Base-by-base conservation (phyloP, 495 filamentous ascomycete species). In the Terfezia claveryi region DNA sequence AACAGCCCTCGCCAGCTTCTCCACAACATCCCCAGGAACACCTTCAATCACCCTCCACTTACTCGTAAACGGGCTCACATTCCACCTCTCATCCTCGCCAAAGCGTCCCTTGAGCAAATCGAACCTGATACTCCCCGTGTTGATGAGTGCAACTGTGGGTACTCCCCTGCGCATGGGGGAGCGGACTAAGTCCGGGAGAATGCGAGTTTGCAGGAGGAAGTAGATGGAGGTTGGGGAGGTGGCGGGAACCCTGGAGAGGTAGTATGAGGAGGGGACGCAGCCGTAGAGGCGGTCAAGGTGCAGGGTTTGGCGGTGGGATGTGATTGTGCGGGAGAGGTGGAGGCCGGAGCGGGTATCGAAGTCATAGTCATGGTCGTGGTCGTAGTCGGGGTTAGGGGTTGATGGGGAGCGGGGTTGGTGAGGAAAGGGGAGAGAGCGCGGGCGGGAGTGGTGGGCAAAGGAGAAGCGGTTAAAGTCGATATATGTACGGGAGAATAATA, bases 381-480 rank as follows among this genome's bases (percentile, higher is more conserved):
- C 82, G 36, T 73, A 62, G 10, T 77, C 62, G 59, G 96, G 94
- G 61, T 74, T 71, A n/a, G 66, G 59, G 32, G 83, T 82, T 36
- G 89, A 79, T 51, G 85, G 81, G 14, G 69, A 72, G 37, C 92
- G 92, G 50, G 80, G 76, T 12, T 80, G 73, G 2, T 91, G 96
- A 8, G 77, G 75, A 62, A 98, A 98, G 1, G 70, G 64, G 11
- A 67, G 67, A 64, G 86, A 76, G 14, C 41, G 17, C 14, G 17
- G 41, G 7, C 73, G 74, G 8, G 83, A 83, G 62, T 98, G 91
- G 59, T 94, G 76, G 57, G 86, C 72, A 55, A 87, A 81, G 5
- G 87, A 92, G 57, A 74, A 80, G 7, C 94, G 73, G 61, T 98
- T 98, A 67, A 92, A 94, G 67, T 98, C 91, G 62, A 98, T 87